Base-by-base conservation (phyloP, 139 green algal species). In the Penium margaritaceum region DNA sequence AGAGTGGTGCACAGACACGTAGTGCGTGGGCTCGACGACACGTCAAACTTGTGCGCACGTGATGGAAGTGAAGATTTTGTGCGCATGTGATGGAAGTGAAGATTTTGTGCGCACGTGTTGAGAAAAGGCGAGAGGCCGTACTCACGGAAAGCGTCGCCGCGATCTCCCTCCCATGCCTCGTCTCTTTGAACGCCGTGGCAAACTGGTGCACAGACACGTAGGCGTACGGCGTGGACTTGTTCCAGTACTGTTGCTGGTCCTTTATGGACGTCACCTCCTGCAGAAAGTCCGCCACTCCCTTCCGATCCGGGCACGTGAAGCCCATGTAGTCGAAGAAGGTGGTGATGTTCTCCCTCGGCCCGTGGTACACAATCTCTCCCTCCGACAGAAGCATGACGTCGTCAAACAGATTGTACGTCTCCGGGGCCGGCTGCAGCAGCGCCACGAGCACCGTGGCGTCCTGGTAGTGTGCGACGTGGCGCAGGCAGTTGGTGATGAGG, bases 391-490 rank as follows among this genome's bases (percentile, higher is more conserved):
- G 71, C 32, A 91, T 53, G n/a, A 90, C 39, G 41, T 91, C 86
- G 51, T 91, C 87, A 71, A 91, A 91, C 27, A 91, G 86, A 5
- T 74, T 55, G 37, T 78, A 67, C 3, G 67, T 76, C 79, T 95
- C 90, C 9, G 90, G 90, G 0, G 86, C 80, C 1, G 90, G 90
- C 84, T 95, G 58, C 72, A 95, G 86, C 63, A 96, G 87, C 5
- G 71, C 84, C 15, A 91, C 81, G 60, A 93, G 35, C 38, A 63
- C 61, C 1, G 38, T 77, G 47, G 30, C 57, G 32, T 64, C 30
- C 24, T 72, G 70, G 15, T 68, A 21, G 55, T 64, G 55, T 15
- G 55, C 29, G 27, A 64, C 19, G 62, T 69, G 32, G 24, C 32
- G 21, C 62, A 69, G 35, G 62, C 62, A 54, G 24, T 44, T n/a